Evolutionary conservation across 1,284 basidiomycete species (phyloP).

Genomic region (Porogramme epimiltina): DNA sequence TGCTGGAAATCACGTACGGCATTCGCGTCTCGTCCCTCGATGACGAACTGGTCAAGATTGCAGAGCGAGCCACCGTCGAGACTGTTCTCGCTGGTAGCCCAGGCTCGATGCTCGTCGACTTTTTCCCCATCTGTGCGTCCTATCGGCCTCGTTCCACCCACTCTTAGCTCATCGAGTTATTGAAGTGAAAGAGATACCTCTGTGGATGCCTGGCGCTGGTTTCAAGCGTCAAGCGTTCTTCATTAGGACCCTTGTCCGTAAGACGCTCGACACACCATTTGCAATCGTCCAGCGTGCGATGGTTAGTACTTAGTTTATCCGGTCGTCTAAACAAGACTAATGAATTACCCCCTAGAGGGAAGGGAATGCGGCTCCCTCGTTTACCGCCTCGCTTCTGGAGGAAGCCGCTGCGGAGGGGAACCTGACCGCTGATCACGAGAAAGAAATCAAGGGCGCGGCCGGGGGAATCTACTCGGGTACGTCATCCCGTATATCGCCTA

Average conservation of each 20-base stretch:
- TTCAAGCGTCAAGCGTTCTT: constrained; percentile 27
- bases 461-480: constrained; percentile 28
- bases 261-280: constrained; percentile 27
- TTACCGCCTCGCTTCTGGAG: constrained; percentile 24
- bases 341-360: too few relatives aligned
- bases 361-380: constrained; percentile 27
- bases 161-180: too few relatives aligned
- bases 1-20: constrained; percentile 30
- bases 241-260: constrained; percentile 17
- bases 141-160: too few relatives aligned
- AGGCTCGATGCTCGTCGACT: constrained; percentile 30
- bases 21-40: constrained; percentile 21
- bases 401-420: constrained; percentile 13
- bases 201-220: constrained; percentile 30
- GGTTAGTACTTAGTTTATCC: constrained; percentile 11
- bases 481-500: background rate
- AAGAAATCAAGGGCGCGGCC: constrained; percentile 27
- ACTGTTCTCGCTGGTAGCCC: constrained; percentile 24
- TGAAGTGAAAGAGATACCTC: constrained; percentile 26
- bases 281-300: constrained; percentile 27
- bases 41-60: constrained; percentile 24
- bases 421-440: constrained; percentile 22
- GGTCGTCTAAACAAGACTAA: too few relatives aligned
- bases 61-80: constrained; percentile 23
- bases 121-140: constrained; percentile 25